phyloP scores from a whole-genome alignment of 768 basidiomycete genomes.

The Polyporus arcularius region DNA sequence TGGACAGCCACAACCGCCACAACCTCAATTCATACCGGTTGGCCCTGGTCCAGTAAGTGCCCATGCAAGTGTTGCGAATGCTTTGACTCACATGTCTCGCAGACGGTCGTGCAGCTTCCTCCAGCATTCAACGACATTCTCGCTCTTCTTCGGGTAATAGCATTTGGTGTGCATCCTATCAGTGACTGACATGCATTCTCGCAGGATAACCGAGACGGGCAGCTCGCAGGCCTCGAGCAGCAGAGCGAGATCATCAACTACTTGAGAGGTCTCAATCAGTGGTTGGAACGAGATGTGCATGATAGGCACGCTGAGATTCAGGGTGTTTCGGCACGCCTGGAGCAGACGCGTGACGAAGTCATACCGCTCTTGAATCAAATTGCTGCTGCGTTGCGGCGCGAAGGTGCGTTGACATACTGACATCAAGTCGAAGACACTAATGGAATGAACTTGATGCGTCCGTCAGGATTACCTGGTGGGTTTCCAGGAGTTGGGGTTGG shows the following conservation, averaged over 20 bases:
- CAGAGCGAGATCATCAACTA: slow-evolving; percentile 81
- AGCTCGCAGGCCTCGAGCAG: slow-evolving; percentile 74
- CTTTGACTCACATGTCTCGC: not conserved
- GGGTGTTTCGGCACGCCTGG: slow-evolving; percentile 63
- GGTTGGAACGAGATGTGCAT: slow-evolving; percentile 77
- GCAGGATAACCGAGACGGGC: slow-evolving; percentile 76
- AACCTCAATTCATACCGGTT: slow-evolving; percentile 5
- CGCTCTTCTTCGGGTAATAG: slow-evolving; percentile 62
- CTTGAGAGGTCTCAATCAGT: slow-evolving; percentile 72
- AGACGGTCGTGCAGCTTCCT: slow-evolving; percentile 66
- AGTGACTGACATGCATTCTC: not conserved
- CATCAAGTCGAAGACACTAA: not conserved
- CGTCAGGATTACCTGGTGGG: not conserved
- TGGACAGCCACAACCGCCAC: not conserved
- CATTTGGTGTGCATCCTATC: not conserved
- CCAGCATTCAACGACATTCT: slow-evolving; percentile 67
- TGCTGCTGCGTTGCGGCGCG: slow-evolving; percentile 3
- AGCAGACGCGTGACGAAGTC: slow-evolving; percentile 40
- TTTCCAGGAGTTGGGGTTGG: not conserved
- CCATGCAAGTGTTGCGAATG: not conserved
- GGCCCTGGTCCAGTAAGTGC: slow-evolving; percentile 53
- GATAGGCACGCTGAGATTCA: slow-evolving; percentile 77
- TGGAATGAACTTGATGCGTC: not conserved
- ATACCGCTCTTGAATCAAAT: slow-evolving; percentile 8
- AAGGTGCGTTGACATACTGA: slow-evolving; percentile 13